Evolutionary conservation across 352 stramenopile genomes (phyloP), one percentile per base, ranked within the genome.

Genomic region (Peronospora destructor): DNA sequence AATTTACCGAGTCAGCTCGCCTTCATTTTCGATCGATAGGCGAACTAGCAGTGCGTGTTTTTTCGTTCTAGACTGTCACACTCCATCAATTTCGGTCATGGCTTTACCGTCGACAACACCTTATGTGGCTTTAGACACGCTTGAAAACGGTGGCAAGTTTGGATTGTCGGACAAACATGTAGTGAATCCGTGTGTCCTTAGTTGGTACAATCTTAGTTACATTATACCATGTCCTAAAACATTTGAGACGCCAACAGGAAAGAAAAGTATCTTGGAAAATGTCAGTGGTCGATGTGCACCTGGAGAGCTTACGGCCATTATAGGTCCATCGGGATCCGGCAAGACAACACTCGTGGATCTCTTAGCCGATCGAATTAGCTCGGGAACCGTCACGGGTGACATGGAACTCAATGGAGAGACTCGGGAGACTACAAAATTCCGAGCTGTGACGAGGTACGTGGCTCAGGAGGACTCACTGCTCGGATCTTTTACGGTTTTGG

Each of bases 301-400:
- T 0, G 66, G 74, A 3, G 73, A 84, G 29, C 61, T 89, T 37
- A 87, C 66, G 13, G 76, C 72, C 14, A 75, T 87, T 47, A 80
- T 89, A 52, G 73, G 76, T 0, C 73, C 76, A 0, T 87, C 76
- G 0, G 76, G 73, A 12, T 70, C 65, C 0, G 73, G 73, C 11
- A 85, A 85, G 42, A 85, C 76, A 1, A 85, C 76, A 7, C 54
- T 87, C 11, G 58, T 87, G 1, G 76, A 87, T 38, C 51, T 87
- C 2, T 34, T 89, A 23, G 71, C 78, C 8, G 76, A 84, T 45
- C 71, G 78, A 38, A 65, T 85, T 19, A 66, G 61, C 41, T 76
- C 69, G 3, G 68, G 61, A 29, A 36, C 64, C 4, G 37, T 89
- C 2, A 53, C 64, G 2, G 77, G 76, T 9, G 39, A 41, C 6